Evolutionary conservation across 2,329 filamentous ascomycete species (phyloP), one percentile per base, ranked within the genome.

Genomic region (Penicillium polonicum): DNA sequence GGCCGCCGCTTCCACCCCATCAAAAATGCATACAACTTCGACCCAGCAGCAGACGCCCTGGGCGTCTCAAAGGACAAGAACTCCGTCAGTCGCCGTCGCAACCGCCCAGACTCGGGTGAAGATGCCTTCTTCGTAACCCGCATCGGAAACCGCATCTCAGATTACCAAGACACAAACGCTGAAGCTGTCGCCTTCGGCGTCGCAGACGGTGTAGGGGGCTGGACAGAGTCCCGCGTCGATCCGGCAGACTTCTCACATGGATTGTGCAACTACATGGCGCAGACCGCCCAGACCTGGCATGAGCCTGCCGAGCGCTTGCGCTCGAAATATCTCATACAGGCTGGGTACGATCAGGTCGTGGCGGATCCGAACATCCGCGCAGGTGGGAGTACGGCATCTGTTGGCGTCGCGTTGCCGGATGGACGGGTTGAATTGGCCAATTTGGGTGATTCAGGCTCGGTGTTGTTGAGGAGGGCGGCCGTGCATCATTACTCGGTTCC

Each of bases 181-280:
- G 60, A 69, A 42, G 60, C 67, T 4, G 84, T 96, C 12, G 91
- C 92, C 0, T 88, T 99, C 65, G 94, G 91, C 19, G 85, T 99
- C 25, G 92, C 92, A 52, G 94, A 99, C 72, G 94, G 94, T 12
- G 94, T 99, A 0, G 94, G 94, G 48, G 94, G 94, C 36, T 99
- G 94, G 92, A 86, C 89, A 62, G 90, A 96, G 67, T 93, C 89
- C 39, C 92, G 92, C 44, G 88, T 99, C 52, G 92, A 99, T 70
- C 92, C 94, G 9, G 92, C 92, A 29, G 91, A 97, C 76, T 97
- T 97, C 76, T 94, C 93, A 4, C 93, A 97, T 73, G 90, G 89
- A 41, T 81, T 99, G 59, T 97, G 94, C 80, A 88, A 91, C 67
- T 90, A 96, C 75, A 97, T 97, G 92, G 91, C 92, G 3, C 82